These are phyloP conservation scores for Ceratobasidium sp. DNA, from an alignment of 1,284 basidiomycete species.

Conservation along the genomic window DNA sequence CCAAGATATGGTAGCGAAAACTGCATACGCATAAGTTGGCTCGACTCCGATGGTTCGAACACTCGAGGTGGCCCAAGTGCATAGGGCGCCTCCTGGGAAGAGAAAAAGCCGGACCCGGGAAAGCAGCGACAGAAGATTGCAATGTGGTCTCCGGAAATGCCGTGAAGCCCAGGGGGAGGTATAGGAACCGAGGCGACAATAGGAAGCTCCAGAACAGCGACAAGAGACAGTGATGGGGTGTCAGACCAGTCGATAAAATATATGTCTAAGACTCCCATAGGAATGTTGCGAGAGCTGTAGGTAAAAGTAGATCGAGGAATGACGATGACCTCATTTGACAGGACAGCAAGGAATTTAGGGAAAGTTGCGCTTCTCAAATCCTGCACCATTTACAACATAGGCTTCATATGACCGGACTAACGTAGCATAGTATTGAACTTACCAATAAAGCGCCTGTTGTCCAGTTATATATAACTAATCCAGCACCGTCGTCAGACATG, in stretches of 20 bases:
- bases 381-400: neutral
- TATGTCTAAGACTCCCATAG: slow-evolving; percentile 7
- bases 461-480: slow-evolving; percentile 10
- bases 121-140: neutral
- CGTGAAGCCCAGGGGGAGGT: slow-evolving; percentile 4
- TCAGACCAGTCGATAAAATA: neutral
- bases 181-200: neutral
- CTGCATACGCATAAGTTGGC: neutral
- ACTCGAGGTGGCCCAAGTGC: slow-evolving; percentile 4
- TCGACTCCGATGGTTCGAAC: neutral
- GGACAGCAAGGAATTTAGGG: neutral
- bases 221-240: slow-evolving; percentile 7
- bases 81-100: neutral
- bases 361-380: neutral
- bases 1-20: neutral
- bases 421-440: neutral
- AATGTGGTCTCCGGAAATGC: neutral
- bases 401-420: too few relatives aligned
- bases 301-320: neutral
- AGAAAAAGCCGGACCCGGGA: neutral
- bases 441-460: slow-evolving; percentile 19
- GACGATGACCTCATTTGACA: neutral
- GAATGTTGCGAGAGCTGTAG: neutral
- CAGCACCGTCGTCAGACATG: neutral
- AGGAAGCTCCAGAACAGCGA: slow-evolving; percentile 5